Conservation (phyloP, 371 early-diverging fungal genomes). For the Mortierella sp. region DNA sequence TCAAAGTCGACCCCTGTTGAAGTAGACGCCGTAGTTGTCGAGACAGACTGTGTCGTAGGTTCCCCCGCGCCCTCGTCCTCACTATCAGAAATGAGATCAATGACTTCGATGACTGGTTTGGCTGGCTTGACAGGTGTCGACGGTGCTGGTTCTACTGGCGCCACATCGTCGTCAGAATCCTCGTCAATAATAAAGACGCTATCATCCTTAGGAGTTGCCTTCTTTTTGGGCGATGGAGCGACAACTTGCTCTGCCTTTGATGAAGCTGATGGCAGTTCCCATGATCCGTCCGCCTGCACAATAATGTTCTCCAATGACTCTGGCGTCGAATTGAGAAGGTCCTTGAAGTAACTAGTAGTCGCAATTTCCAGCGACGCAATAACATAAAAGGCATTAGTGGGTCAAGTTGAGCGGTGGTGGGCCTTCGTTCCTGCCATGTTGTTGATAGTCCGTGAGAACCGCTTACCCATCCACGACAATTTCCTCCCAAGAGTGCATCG, state of each 20-base stretch:
- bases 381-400: neutral
- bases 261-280: slow-evolving; percentile 59
- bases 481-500: slow-evolving; percentile 71
- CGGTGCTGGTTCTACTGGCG: slow-evolving; percentile 21
- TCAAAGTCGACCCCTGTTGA: slow-evolving; percentile 15
- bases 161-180: slow-evolving; percentile 47
- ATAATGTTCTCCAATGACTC: slow-evolving; percentile 67
- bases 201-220: neutral
- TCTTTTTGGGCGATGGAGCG: slow-evolving; percentile 32
- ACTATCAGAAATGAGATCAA: slow-evolving; percentile 76
- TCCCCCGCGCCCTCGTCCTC: slow-evolving; percentile 66
- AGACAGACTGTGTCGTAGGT: neutral
- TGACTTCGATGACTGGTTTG: slow-evolving; percentile 59
- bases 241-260: slow-evolving; percentile 11
- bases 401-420: neutral
- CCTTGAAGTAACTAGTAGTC: slow-evolving; percentile 69
- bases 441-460: neutral
- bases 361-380: slow-evolving; percentile 4
- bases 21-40: neutral
- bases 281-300: slow-evolving; percentile 72
- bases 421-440: no score
- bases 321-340: slow-evolving; percentile 67
- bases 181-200: slow-evolving; percentile 43
- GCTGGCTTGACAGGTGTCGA: slow-evolving; percentile 28
- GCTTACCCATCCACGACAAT: slow-evolving; percentile 71